These are phyloP conservation scores for Trichosporon faecale DNA, from an alignment of 1,284 basidiomycete species.

Conservation along the genomic window DNA sequence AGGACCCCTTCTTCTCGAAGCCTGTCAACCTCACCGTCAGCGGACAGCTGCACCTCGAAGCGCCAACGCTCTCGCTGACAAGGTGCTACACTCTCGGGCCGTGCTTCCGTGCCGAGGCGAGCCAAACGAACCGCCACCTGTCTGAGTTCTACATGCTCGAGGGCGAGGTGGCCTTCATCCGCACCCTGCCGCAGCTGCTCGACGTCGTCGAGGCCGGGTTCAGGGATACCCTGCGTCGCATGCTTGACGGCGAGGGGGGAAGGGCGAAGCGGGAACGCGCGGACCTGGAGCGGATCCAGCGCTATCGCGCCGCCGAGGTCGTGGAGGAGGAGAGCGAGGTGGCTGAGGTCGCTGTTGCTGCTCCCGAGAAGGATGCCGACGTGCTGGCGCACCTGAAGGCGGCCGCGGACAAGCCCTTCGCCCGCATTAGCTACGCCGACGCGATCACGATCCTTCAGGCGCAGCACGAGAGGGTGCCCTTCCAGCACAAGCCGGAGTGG, in stretches of 20 bases:
- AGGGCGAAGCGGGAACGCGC: constrained; percentile 29
- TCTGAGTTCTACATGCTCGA: constrained; percentile 99
- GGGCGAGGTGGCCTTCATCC: constrained; percentile 75
- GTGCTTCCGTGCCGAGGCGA: constrained; percentile 87
- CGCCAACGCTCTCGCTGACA: constrained; percentile 70
- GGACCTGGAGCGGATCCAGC: constrained; percentile 28
- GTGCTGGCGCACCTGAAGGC: constrained; percentile 29
- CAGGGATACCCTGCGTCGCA: constrained; percentile 23
- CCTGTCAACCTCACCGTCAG: constrained; percentile 89
- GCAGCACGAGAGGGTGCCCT: constrained; percentile 51
- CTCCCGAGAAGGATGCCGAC: constrained; percentile 8
- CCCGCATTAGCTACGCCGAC: constrained; percentile 74
- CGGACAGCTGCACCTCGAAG: constrained; percentile 92
- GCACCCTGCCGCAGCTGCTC: constrained; percentile 60
- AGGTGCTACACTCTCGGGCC: constrained; percentile 89
- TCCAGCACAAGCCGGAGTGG: constrained; percentile 64
- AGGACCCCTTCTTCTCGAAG: constrained; percentile 41
- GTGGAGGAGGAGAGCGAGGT: background rate
- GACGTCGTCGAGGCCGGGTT: constrained; percentile 65
- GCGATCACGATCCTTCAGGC: constrained; percentile 64
- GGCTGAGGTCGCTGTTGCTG: background rate
- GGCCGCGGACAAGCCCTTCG: constrained; percentile 35
- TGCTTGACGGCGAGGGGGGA: constrained; percentile 23
- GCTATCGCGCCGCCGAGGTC: background rate
- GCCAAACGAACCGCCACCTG: constrained; percentile 84